These are phyloP conservation scores for Euphorbia schlechtendalii DNA, from an alignment of 441 rosid genomes.

Conservation along the genomic window DNA sequence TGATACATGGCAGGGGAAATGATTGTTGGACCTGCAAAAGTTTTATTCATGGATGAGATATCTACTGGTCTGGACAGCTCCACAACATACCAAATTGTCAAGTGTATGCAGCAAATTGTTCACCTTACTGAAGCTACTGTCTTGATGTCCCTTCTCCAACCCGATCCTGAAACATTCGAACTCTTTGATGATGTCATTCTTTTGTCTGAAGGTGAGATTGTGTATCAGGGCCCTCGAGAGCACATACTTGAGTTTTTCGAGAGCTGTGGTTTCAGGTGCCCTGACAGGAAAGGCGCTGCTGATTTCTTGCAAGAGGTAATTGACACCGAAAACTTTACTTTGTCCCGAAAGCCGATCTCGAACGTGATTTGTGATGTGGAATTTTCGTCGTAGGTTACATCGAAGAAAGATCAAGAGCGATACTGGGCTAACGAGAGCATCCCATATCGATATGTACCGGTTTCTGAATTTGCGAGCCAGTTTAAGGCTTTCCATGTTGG, in stretches of 20 bases:
- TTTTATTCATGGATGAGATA: slow-evolving; percentile 90
- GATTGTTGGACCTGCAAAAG: slow-evolving; percentile 91
- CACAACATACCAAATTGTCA: slow-evolving; percentile 80
- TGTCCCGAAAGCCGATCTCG: too few species aligned
- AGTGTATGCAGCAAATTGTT: slow-evolving; percentile 78
- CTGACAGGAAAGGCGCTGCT: slow-evolving; percentile 85
- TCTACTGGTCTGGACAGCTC: slow-evolving; percentile 97
- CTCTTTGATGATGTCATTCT: slow-evolving; percentile 78
- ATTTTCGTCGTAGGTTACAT: slow-evolving; percentile 55
- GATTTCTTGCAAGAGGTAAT: slow-evolving; percentile 96
- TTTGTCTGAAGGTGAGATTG: slow-evolving; percentile 70
- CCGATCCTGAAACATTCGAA: slow-evolving; percentile 89
- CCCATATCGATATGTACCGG: slow-evolving; percentile 56
- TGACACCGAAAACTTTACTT: too few species aligned
- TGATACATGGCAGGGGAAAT: slow-evolving; percentile 56
- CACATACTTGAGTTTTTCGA: slow-evolving; percentile 62
- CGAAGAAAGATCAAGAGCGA: slow-evolving; percentile 85
- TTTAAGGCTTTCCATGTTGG: slow-evolving; percentile 72
- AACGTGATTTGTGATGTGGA: background rate
- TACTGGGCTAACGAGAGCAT: slow-evolving; percentile 57
- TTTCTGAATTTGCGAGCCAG: slow-evolving; percentile 48
- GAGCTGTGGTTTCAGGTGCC: slow-evolving; percentile 72
- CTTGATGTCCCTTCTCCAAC: slow-evolving; percentile 76
- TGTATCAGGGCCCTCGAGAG: slow-evolving; percentile 79
- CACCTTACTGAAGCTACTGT: slow-evolving; percentile 77